These are phyloP conservation scores for Trichophyton mentagrophytes DNA, from an alignment of 2,329 filamentous ascomycete genomes.

Conservation along the genomic window DNA sequence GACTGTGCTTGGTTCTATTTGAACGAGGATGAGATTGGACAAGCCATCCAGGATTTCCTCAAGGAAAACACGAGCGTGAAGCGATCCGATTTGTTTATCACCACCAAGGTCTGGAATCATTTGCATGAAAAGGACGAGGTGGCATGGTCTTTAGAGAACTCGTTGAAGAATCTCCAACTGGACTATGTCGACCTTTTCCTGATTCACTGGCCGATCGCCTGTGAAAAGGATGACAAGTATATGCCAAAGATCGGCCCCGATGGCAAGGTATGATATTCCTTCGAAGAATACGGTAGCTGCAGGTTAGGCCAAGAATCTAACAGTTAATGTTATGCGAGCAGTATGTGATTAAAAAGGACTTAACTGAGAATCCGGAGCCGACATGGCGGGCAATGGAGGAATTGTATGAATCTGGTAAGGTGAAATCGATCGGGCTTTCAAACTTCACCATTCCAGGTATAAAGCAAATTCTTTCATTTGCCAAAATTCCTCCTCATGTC, in stretches of 20 bases:
- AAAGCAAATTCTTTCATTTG: constrained; percentile 13
- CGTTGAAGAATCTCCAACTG: constrained; percentile 49
- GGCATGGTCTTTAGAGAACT: constrained; percentile 46
- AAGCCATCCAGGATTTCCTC: constrained; percentile 37
- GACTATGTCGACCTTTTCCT: constrained; percentile 59
- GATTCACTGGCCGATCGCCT: constrained; percentile 51
- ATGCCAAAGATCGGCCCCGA: constrained; percentile 38
- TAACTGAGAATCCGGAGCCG: constrained; percentile 50
- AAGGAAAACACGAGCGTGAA: constrained; percentile 48
- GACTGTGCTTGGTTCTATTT: constrained; percentile 43
- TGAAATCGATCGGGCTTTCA: constrained; percentile 53
- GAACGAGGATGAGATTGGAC: constrained; percentile 54
- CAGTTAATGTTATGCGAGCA: constrained; percentile 36
- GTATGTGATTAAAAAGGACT: constrained; percentile 51
- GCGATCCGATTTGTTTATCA: constrained; percentile 52
- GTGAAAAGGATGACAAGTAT: constrained; percentile 38
- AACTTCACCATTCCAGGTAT: constrained; percentile 14
- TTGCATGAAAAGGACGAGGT: constrained; percentile 43
- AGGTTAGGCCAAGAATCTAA: not conserved
- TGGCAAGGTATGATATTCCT: constrained; percentile 33
- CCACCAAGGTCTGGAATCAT: constrained; percentile 56
- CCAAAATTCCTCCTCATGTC: constrained; percentile 35
- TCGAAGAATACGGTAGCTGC: not conserved
- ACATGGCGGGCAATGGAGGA: constrained; percentile 58
- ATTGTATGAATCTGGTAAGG: constrained; percentile 44